A percentile compares a stretch with the other conserved stretches of the same genome.
phyloP scores from a whole-genome alignment of 108 stramenopile genomes.

The Cylindrotheca fusiformis region DNA sequence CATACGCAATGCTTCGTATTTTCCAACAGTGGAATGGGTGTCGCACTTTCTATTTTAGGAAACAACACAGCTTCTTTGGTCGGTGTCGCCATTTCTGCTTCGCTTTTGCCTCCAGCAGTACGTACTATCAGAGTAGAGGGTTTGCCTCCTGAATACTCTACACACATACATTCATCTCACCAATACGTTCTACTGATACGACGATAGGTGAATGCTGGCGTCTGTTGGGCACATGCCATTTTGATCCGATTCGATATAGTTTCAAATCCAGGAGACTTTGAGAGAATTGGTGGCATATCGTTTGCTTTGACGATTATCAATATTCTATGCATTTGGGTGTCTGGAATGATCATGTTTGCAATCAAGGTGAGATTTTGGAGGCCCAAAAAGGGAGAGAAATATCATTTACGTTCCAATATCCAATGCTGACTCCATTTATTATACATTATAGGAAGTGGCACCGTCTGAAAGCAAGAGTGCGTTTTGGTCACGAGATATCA shows the following conservation, averaged over 20 bases:
- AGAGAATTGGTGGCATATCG: slow-evolving; percentile 23
- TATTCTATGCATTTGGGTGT: slow-evolving; percentile 65
- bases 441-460: slow-evolving; percentile 15
- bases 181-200: slow-evolving; percentile 1
- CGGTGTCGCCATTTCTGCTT: slow-evolving; percentile 86
- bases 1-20: neutral
- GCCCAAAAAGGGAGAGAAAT: no score
- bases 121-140: slow-evolving; percentile 26
- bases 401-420: no score
- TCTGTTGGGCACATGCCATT: slow-evolving; percentile 25
- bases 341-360: slow-evolving; percentile 56
- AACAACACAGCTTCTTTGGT: slow-evolving; percentile 79
- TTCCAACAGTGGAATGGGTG: slow-evolving; percentile 72
- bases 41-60: slow-evolving; percentile 71
- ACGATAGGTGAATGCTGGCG: slow-evolving; percentile 15
- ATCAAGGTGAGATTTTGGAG: slow-evolving; percentile 44
- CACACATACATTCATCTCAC: neutral
- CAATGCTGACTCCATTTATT: no score
- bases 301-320: slow-evolving; percentile 67
- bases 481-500: slow-evolving; percentile 58
- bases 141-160: no score
- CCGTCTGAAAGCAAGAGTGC: slow-evolving; percentile 44
- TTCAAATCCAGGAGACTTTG: slow-evolving; percentile 13
- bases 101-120: slow-evolving; percentile 87
- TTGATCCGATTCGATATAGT: slow-evolving; percentile 10